A percentile compares a stretch with the other conserved stretches of the same genome.
Evolutionary conservation across 768 basidiomycete genomes (phyloP).

Genomic region (Mrakia frigida): DNA sequence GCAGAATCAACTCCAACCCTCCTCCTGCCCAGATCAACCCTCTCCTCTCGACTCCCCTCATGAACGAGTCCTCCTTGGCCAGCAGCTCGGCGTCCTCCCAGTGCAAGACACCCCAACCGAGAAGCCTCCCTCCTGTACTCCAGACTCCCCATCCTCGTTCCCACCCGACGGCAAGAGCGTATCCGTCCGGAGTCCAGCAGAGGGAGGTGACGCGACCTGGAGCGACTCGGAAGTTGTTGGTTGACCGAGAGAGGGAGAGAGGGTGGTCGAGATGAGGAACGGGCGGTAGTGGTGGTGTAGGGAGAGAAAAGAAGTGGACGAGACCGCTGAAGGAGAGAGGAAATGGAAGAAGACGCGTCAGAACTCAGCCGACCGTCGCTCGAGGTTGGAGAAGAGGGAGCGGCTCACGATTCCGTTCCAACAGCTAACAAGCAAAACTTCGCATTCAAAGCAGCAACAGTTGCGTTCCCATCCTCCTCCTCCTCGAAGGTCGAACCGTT

Average conservation of each 20-base stretch:
- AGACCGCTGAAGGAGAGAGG: constrained; percentile 46
- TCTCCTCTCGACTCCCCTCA: constrained; percentile 60
- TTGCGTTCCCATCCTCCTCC: constrained; percentile 28
- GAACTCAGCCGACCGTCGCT: no score
- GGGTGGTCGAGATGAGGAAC: constrained; percentile 34
- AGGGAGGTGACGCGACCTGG: constrained; percentile 45
- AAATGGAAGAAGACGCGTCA: not conserved
- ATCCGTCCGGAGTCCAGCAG: constrained; percentile 94
- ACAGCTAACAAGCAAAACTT: constrained; percentile 78
- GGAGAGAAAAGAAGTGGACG: constrained; percentile 12
- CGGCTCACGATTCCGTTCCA: constrained; percentile 61
- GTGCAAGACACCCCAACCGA: constrained; percentile 69
- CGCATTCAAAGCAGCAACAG: constrained; percentile 61
- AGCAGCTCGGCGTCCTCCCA: constrained; percentile 42
- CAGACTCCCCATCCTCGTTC: constrained; percentile 82
- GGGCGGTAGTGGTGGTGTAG: constrained; percentile 4
- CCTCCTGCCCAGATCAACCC: constrained; percentile 11
- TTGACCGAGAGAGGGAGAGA: constrained; percentile 34
- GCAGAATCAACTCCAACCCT: constrained; percentile 20
- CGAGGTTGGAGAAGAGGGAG: not conserved
- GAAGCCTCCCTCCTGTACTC: constrained; percentile 80
- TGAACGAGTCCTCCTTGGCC: constrained; percentile 74
- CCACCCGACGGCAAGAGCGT: constrained; percentile 90
- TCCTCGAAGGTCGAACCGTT: constrained; percentile 23
- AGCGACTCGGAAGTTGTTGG: constrained; percentile 34